Conservation (phyloP, 2,329 filamentous ascomycete genomes). For the Pseudogymnoascus sp. region DNA sequence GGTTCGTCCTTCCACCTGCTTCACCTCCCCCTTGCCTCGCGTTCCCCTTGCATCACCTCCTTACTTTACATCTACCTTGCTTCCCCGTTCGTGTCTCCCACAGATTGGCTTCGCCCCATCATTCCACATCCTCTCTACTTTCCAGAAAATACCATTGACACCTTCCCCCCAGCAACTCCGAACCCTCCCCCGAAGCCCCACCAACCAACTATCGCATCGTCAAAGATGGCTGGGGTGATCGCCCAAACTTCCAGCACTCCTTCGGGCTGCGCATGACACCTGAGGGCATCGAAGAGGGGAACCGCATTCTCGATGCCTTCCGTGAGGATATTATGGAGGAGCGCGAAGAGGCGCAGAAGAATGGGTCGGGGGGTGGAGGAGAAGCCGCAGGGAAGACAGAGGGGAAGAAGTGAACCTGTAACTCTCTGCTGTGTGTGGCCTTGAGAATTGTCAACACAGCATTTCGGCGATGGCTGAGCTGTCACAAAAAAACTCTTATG, state of each 20-base stretch:
- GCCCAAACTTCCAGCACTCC: background rate
- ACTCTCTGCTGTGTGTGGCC: background rate
- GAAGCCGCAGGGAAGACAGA: background rate
- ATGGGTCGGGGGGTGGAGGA: background rate
- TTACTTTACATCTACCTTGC: background rate
- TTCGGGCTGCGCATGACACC: constrained; percentile 7
- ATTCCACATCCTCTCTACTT: background rate
- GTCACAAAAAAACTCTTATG: background rate
- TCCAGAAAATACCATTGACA: background rate
- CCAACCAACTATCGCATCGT: background rate
- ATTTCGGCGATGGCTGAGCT: background rate
- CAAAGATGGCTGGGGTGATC: constrained; percentile 5
- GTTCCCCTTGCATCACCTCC: background rate
- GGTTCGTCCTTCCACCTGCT: background rate
- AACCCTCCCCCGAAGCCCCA: background rate
- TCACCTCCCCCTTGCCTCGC: background rate
- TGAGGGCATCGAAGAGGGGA: background rate
- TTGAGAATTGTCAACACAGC: background rate
- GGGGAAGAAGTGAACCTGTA: background rate
- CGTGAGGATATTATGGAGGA: background rate
- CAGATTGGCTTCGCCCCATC: background rate
- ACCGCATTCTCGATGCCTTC: background rate
- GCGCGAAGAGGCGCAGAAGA: background rate
- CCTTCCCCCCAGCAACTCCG: background rate
- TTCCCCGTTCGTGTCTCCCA: background rate